Conservation (phyloP, 2,329 filamentous ascomycete species). For the Purpureocillium takamizusanense region DNA sequence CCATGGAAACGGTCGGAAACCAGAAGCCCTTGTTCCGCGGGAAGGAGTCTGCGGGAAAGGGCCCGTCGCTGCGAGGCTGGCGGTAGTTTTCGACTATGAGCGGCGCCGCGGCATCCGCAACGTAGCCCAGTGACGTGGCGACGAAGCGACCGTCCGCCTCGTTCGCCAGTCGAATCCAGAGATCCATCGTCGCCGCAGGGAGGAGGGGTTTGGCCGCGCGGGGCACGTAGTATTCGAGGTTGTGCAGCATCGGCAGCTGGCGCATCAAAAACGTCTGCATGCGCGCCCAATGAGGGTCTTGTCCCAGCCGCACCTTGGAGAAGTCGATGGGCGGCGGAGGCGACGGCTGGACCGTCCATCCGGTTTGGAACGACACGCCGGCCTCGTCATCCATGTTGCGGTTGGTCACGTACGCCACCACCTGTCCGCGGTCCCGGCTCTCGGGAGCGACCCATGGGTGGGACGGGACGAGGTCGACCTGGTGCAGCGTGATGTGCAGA, state of each 20-base stretch:
- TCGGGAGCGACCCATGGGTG: slow-evolving; percentile 21
- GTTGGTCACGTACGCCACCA: slow-evolving; percentile 32
- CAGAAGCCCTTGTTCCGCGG: slow-evolving; percentile 38
- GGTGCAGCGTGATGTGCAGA: slow-evolving; percentile 32
- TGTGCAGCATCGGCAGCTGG: slow-evolving; percentile 14
- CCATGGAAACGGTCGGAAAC: slow-evolving; percentile 70
- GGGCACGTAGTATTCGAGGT: slow-evolving; percentile 21
- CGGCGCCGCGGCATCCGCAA: slow-evolving; percentile 58
- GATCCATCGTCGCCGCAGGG: slow-evolving; percentile 14
- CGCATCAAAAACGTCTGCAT: slow-evolving; percentile 9
- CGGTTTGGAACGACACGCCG: slow-evolving; percentile 20
- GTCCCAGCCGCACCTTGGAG: slow-evolving; percentile 9
- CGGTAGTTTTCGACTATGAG: slow-evolving; percentile 49
- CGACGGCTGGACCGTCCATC: slow-evolving; percentile 11
- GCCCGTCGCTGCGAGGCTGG: slow-evolving; percentile 14
- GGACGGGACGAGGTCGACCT: slow-evolving; percentile 21
- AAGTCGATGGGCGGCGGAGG: slow-evolving; percentile 15
- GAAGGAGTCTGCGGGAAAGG: slow-evolving; percentile 10
- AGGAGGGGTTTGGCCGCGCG: slow-evolving; percentile 5
- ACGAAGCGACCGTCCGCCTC: slow-evolving; percentile 47
- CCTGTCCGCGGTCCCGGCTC: slow-evolving; percentile 16
- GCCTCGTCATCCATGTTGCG: slow-evolving; percentile 19
- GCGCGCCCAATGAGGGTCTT: slow-evolving; percentile 20
- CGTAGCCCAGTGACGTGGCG: slow-evolving; percentile 52
- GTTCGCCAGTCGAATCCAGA: slow-evolving; percentile 55